These are phyloP conservation scores for Arabidopsis suecica DNA, from an alignment of 345 rosid genomes.

Conservation along the genomic window DNA sequence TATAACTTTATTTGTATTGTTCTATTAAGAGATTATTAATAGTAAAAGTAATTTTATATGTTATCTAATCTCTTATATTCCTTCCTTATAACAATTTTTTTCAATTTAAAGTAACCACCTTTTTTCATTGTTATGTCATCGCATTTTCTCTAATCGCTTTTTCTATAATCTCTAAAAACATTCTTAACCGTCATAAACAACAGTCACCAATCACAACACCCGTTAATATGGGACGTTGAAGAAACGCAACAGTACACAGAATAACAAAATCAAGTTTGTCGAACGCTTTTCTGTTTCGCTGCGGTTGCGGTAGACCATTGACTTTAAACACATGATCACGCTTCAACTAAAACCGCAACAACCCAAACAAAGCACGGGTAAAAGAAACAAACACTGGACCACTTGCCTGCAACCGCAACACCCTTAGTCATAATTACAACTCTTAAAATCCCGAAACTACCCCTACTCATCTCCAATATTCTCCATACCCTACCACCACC, in stretches of 20 bases:
- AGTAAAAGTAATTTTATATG: too few species aligned
- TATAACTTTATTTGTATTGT: too few species aligned
- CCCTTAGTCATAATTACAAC: constrained; percentile 21
- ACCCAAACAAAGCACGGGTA: constrained; percentile 41
- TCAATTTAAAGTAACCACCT: too few species aligned
- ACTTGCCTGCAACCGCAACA: constrained; percentile 12
- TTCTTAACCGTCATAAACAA: too few species aligned
- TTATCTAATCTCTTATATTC: too few species aligned
- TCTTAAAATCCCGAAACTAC: constrained; percentile 5
- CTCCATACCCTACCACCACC: constrained; percentile 40
- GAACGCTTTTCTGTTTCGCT: neutral
- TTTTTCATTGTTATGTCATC: neutral
- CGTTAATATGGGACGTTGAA: too few species aligned
- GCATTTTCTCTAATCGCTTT: neutral
- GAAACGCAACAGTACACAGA: too few species aligned
- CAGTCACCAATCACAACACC: too few species aligned
- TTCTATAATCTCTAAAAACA: too few species aligned
- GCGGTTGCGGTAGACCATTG: constrained; percentile 16
- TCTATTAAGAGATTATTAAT: too few species aligned
- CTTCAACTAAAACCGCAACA: constrained; percentile 37
- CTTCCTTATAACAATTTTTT: too few species aligned
- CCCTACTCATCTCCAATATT: constrained; percentile 24
- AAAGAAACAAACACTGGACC: constrained; percentile 26
- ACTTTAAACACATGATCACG: constrained; percentile 2
- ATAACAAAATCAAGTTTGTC: constrained; percentile 5